Base-by-base conservation (phyloP, 2,329 filamentous ascomycete genomes). In the Lasiodiplodia theobromae region DNA sequence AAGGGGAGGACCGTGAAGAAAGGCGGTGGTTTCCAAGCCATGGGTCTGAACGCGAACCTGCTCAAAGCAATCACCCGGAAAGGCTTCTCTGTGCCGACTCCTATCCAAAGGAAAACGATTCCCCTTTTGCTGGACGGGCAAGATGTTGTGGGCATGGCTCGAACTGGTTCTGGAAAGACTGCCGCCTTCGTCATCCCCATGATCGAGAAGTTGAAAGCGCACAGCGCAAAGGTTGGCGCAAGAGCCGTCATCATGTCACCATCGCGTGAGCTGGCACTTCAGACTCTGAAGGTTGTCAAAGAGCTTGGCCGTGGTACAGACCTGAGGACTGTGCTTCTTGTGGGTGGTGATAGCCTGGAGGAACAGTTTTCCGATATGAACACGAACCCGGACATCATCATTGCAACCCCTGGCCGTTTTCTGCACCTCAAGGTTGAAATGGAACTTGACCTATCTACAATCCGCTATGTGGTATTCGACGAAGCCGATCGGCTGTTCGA, bases 101-200 rank as follows among this genome's bases (percentile, higher is more conserved):
- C 96, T 0, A 99, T 99, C 80, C 96, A 99, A 83, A 89, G 96
- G 73, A 98, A 98, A 81, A 93, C 96, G 2, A 97, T 99, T 58
- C 96, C 96, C 4, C 85, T 98, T 67, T 89, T 99, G 67, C 85
- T 98, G 73, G 92, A 96, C 70, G 88, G 91, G 66, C 92, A 94
- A 81, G 96, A 99, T 86, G 92, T 98, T n/a, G 95, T 99, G 28
- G 96, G 94, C 72, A 99, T 99, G 96, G 96, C 96, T 8, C 87
- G 96, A 72, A 99, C 96, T n/a, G 96, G 96, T 78, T 98, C 94
- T 23, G 96, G 96, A 83, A 99, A 99, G 84, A 99, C 96, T 1
- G 96, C 94, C 1, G 96, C 96, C 25, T 99, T 99, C 79, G 94
- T 98, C 31, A 96, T 99, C 72, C 96, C 96, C 53, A 97, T 99